Evolutionary conservation across 1,284 basidiomycete species (phyloP), one percentile per base, ranked within the genome.

Genomic region (Leccinum proliferum): DNA sequence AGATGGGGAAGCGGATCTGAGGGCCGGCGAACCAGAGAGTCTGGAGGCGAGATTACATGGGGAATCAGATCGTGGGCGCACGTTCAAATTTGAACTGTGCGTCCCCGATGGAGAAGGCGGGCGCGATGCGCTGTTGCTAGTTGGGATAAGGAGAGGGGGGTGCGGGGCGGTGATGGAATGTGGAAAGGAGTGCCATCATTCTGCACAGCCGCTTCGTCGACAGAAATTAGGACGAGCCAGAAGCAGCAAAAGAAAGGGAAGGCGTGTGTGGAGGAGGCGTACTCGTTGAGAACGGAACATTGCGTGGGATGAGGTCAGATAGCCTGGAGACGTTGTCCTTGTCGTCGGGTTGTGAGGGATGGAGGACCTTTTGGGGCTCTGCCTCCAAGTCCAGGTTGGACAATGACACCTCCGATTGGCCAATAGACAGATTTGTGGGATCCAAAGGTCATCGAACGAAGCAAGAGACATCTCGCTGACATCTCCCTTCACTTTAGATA

Each of bases 401-500:
- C 11, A 75, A 58, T 1, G 73, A 73, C 43, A 75, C 73, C 58
- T 75, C 73, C 15, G 72, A 72, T 43, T 67, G 72, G 35, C 73
- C 71, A 5, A 73, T 73, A 18, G 73, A 75, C 60, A 73, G 59
- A 52, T 77, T 77, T 37, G 67, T 67, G 4, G 76, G 75, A 53
- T 78, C 77, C 60, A 76, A 62, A 21, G 71, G 57, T 70, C 60
- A 21, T 70, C 73, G 8, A 72, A 63, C 6, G 79, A 78, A 57
- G 70, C 63, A 64, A 78, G 76, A 3, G 78, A 80, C 11, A 73
- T 63, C 21, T 79, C 78, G 57, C 71, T 65, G 9, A 71, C 64
- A 2, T 79, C 76, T 57, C 75, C 76, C 61, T 71, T 70, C 43
- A 61, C 55, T 14, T 65, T 64, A 1, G 69, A 62, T 10, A 63